Evolutionary conservation across 768 basidiomycete genomes (phyloP), one percentile per base, ranked within the genome.

Genomic region (Crucibulum laeve): DNA sequence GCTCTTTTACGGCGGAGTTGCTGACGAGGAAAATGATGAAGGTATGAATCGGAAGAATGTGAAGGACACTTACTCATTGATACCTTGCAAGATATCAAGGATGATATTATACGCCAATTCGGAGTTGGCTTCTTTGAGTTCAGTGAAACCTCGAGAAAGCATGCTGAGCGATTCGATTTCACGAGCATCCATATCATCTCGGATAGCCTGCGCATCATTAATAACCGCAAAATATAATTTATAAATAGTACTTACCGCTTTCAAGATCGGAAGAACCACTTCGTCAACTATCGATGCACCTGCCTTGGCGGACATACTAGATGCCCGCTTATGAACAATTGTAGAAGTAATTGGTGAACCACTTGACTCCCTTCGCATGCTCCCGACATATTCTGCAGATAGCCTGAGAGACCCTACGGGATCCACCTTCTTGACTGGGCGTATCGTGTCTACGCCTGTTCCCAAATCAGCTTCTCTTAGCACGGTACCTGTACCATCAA

Each of bases 361-460:
- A 46, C 70, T 72, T 17, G 69, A 72, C 42, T 79, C 87, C 58
- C 74, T 74, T 40, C 83, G 72, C 44, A 82, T 57, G 49, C 73
- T 88, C 7, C 91, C 91, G 22, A 92, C 82, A 56, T 79, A 93
- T 53, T 90, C 92, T 7, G 80, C 75, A 1, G 91, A 91, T 15
- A 88, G 61, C 48, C 83, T 71, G 11, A 91, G 65, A 4, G 91
- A 92, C 3, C 84, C 81, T 8, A 74, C 71, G 4, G 84, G 75
- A 59, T 96, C 92, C 23, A 95, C 83, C 55, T 89, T 91, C 76
- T 94, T 95, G 48, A 95, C 82, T 0, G 94, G 93, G 41, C 92
- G 77, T 54, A 98, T 91, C 1, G 94, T 98, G 54, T 89, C 90
- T 35, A 88, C 73, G 28, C 91, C 91, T 41, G 73, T 87, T 14